These are phyloP conservation scores for Serendipita vermifera DNA, from an alignment of 768 basidiomycete species.

Conservation along the genomic window DNA sequence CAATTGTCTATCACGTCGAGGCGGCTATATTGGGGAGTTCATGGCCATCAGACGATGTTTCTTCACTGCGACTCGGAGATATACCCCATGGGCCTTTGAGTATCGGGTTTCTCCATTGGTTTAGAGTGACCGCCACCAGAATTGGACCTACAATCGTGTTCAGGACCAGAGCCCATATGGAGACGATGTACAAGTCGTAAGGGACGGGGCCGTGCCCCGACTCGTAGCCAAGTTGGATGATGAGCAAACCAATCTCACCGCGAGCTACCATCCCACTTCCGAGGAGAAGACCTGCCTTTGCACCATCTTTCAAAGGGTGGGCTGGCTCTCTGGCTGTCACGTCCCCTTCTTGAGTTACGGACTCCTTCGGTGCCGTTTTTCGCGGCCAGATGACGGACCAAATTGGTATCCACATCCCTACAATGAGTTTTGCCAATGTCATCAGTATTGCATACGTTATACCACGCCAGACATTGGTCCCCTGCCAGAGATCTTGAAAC, in stretches of 20 bases:
- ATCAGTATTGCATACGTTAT: conserved; percentile 46
- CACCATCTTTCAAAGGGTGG: no score
- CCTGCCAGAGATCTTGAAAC: conserved; percentile 30
- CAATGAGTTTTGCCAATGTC: conserved; percentile 38
- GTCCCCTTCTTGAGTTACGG: no score
- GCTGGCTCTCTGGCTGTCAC: no score
- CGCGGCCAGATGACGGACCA: not conserved
- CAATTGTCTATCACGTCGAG: no score
- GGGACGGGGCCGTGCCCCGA: not conserved
- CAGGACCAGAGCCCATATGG: not conserved
- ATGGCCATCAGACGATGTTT: no score
- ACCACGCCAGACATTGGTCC: conserved; percentile 38
- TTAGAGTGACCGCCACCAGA: not conserved
- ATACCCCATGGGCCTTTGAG: not conserved
- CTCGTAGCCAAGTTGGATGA: conserved; percentile 21
- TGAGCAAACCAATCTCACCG: conserved; percentile 55
- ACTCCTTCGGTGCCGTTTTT: conserved; percentile 7
- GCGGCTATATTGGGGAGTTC: no score
- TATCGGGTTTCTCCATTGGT: not conserved
- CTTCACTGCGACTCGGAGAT: no score
- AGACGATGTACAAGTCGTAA: not conserved
- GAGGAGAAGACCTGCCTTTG: conserved; percentile 29
- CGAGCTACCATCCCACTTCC: conserved; percentile 51
- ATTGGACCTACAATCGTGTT: not conserved
- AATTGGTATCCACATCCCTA: conserved; percentile 33